Base-by-base conservation (phyloP, 2,329 filamentous ascomycete genomes). In the Neonectria faginata region DNA sequence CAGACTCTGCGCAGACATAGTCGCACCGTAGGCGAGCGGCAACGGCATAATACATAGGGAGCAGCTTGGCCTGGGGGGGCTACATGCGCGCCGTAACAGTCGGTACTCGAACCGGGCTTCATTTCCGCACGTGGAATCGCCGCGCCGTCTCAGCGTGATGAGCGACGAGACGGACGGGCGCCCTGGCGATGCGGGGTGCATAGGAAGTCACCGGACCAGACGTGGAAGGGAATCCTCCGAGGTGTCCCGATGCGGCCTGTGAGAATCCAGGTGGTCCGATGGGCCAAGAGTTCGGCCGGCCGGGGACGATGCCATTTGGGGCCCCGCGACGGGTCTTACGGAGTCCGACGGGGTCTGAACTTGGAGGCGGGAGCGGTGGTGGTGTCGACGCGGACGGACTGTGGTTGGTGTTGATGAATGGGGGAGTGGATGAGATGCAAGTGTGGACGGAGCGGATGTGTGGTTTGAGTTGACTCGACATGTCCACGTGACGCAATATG, bases 141-240 rank as follows among this genome's bases (percentile, higher is more conserved):
- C 42, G 47, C 31, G 47, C n/a, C 53, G 45, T 42, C 44, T 27
- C 25, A 47, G 51, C 44, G 57, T 54, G 47, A 62, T 42, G 57
- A 62, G 57, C 52, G 47, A 62, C 36, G 57, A 62, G 33, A 42
- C n/a, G n/a, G n/a, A 42, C 39, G 41, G n/a, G 61, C 66, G 56
- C 52, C 62, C 44, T 57, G 63, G 63, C 41, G 42, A 67, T 71
- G 70, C 70, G 67, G 67, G 68, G 70, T 65, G 65, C 51, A 59
- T 18, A 41, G 52, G 29, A 48, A 41, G 47, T 54, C 57, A 50
- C 55, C 68, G 58, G 69, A 69, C 69, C 68, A 42, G 60, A 69
- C 62, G 62, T 73, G 71, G 71, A 73, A 62, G 67, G 60, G 54
- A 45, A 62, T 58, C 64, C 60, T 73, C 71, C 71, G 71, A 65